Evolutionary conservation across 805 yeast species (phyloP).

Genomic region (Kodamaea nitidulidarum): DNA sequence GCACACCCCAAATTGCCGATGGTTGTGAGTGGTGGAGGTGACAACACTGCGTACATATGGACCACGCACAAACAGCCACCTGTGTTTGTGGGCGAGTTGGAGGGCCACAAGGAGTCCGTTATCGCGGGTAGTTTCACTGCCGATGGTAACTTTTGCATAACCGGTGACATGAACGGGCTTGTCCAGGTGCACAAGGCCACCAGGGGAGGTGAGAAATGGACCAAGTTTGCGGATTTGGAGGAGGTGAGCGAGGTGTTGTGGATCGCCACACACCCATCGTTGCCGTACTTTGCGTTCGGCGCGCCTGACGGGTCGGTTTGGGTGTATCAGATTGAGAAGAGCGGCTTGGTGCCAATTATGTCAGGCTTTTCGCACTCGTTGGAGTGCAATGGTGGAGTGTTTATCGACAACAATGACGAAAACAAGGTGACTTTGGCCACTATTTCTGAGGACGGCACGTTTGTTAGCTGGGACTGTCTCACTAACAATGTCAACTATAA

Average conservation of each 20-base stretch:
- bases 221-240: slow-evolving; percentile 60
- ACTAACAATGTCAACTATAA: slow-evolving; percentile 68
- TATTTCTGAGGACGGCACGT: slow-evolving; percentile 77
- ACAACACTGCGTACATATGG: slow-evolving; percentile 86
- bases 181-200: slow-evolving; percentile 66
- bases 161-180: slow-evolving; percentile 95
- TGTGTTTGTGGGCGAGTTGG: slow-evolving; percentile 66
- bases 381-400: slow-evolving; percentile 78
- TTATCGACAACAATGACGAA: slow-evolving; percentile 52
- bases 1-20: slow-evolving; percentile 81
- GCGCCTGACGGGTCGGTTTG: slow-evolving; percentile 91
- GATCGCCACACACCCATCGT: slow-evolving; percentile 75
- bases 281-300: slow-evolving; percentile 85
- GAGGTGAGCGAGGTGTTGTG: slow-evolving; percentile 90
- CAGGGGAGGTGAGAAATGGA: slow-evolving; percentile 84
- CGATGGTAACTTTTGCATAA: slow-evolving; percentile 75
- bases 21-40: slow-evolving; percentile 95
- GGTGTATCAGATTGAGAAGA: slow-evolving; percentile 73
- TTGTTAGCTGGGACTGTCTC: slow-evolving; percentile 87
- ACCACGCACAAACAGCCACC: slow-evolving; percentile 87
- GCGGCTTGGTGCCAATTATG: slow-evolving; percentile 60
- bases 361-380: slow-evolving; percentile 75
- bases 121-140: slow-evolving; percentile 76
- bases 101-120: slow-evolving; percentile 85
- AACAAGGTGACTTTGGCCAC: slow-evolving; percentile 66